These are phyloP conservation scores for Albugo laibachii DNA, from an alignment of 352 stramenopile species.

Conservation along the genomic window DNA sequence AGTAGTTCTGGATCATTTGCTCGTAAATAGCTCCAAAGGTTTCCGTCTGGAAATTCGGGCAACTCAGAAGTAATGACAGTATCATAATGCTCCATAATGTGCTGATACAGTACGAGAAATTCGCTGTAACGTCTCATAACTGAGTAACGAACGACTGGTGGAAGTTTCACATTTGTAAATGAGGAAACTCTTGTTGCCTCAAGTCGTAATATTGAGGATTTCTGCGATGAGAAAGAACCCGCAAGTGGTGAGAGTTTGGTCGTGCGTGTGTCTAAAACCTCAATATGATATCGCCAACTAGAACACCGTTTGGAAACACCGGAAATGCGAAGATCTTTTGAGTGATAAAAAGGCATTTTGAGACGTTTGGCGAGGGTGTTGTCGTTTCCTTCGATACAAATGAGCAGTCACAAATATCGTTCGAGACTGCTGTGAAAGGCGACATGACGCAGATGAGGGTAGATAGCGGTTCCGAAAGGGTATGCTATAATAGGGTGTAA, in stretches of 20 bases:
- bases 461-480: no score
- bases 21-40: constrained; percentile 43
- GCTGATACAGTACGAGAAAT: constrained; percentile 40
- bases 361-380: no score
- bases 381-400: no score
- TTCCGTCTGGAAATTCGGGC: constrained; percentile 45
- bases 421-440: no score
- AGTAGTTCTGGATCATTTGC: constrained; percentile 46
- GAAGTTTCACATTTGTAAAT: constrained; percentile 7
- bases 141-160: constrained; percentile 56
- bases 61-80: constrained; percentile 17
- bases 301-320: constrained; percentile 36
- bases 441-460: no score
- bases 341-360: not conserved
- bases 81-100: constrained; percentile 20
- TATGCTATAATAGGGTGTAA: no score
- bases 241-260: not conserved
- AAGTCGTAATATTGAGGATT: not conserved
- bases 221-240: not conserved
- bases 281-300: constrained; percentile 64
- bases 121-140: constrained; percentile 64
- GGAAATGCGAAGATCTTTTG: constrained; percentile 53
- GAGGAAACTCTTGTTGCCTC: not conserved
- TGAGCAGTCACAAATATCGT: no score
- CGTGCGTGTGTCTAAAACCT: constrained; percentile 27